Base-by-base conservation (phyloP, 805 yeast genomes). In the Yarrowia alimentaria region DNA sequence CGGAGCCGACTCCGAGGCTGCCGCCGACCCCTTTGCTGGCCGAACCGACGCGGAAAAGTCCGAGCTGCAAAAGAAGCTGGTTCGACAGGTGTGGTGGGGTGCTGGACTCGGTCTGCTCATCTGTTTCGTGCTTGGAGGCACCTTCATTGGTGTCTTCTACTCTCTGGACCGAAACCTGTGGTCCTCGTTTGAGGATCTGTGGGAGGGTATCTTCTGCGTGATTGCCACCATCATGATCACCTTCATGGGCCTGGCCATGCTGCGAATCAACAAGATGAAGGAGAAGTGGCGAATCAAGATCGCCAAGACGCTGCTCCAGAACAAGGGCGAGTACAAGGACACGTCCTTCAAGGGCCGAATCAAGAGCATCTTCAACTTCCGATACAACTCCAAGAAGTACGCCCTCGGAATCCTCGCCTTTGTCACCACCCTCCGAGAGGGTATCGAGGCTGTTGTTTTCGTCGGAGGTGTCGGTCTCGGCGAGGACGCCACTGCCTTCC, bases 211-310 rank as follows among this genome's bases (percentile, higher is more conserved):
- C 53, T 89, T 91, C 66, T 86, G 94, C 69, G 71, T 91, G 58
- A 81, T 91, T 66, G 99, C 98, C 2, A 77, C 94, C 0, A 70
- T 85, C 35, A 78, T 90, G 78, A 91, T 90, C 63, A 78, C 96
- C 11, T 61, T 83, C 60, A 89, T 90, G 96, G 98, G 98, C 66
- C 77, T 91, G 63, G 95, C 96, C 52, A 85, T 91, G 95, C 76
- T 90, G 64, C 80, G 97, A 69, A 76, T 90, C 67, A 89, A 90
- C 74, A 91, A 90, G 74, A 85, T 90, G 95, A 88, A 88, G 70
- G 91, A 80, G 59, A 91, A 91, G 72, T 91, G 99, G 99, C 81
- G 96, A 74, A 76, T 89, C 58, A 91, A 91, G 72, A 85, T 91
- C 64, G 96, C 97, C 21, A 77, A 72, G 63, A 91, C 96, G 8